Base-by-base conservation (phyloP, 768 basidiomycete species). In the Pluteus cervinus region DNA sequence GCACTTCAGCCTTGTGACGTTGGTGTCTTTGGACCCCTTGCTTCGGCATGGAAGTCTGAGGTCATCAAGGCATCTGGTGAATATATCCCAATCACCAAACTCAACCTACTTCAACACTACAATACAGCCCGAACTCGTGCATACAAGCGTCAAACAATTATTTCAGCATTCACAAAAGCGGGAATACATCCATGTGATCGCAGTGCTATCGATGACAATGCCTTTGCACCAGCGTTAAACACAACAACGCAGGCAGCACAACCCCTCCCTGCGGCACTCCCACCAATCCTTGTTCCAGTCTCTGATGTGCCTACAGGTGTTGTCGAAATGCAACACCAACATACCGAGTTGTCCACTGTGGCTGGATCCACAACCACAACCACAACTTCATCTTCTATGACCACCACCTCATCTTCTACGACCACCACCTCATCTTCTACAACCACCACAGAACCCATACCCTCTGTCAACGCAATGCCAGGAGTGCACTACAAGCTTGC, bases 1-100 rank as follows among this genome's bases (percentile, higher is more conserved):
- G 37, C 33, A 1, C 44, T 65, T 2, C 62, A 66, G 42, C 63
- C 63, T 5, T 55, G 51, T 14, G 57, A 66, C 50, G 60, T 66
- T 31, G 55, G 58, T 7, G 43, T 59, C 2, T 67, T 68, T 45
- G 52, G 62, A 1, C 65, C 61, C 0, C 44, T 68, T 10, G 36
- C 48, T 5, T 26, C 21, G 1, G 24, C 15, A 2, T 60, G 56
- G 58, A 50, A 57, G 34, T 23, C 45, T 11, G 28, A 47, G 31
- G 55, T 62, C 7, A 57, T 31, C 18, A 22, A 35, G 18, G 23
- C 33, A 11, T 18, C 44, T 2, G 29, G 39, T 6, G 17, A 50
- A 8, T 21, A 39, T 15, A 51, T 44, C 12, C 29, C 41, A 12
- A 57, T 62, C 25, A 49, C 39, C 9, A 63, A 63, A 40, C 45